Percentiles rank a stretch among this genome's conserved stretches.
Conservation (phyloP, 1,284 basidiomycete genomes). For the Naganishia sp. region DNA sequence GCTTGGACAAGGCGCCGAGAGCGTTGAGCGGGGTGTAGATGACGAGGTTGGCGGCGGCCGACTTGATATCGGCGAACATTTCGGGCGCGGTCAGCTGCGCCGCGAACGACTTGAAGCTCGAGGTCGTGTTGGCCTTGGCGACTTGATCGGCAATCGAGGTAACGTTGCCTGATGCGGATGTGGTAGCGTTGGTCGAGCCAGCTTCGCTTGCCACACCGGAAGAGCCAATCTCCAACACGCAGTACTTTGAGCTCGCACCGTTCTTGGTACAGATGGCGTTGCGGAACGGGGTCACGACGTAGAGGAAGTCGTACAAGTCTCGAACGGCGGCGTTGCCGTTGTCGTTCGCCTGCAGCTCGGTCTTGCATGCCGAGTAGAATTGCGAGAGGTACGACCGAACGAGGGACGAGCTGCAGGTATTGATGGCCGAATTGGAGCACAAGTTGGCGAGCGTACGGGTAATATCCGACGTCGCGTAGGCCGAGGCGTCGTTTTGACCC, state of each 20-base stretch:
- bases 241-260: constrained; percentile 65
- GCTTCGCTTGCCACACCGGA: constrained; percentile 40
- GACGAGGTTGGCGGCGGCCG: constrained; percentile 49
- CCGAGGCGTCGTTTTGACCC: constrained; percentile 53
- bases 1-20: constrained; percentile 38
- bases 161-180: constrained; percentile 23
- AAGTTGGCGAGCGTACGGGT: constrained; percentile 61
- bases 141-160: constrained; percentile 26
- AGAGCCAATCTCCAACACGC: constrained; percentile 58
- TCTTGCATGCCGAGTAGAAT: constrained; percentile 69
- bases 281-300: constrained; percentile 66
- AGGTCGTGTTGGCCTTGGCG: constrained; percentile 33
- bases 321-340: constrained; percentile 59
- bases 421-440: constrained; percentile 58
- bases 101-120: constrained; percentile 28
- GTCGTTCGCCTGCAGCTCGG: constrained; percentile 64
- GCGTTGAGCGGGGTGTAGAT: constrained; percentile 39
- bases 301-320: constrained; percentile 74
- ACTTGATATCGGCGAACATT: constrained; percentile 38
- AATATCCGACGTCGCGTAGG: constrained; percentile 56
- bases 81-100: constrained; percentile 27
- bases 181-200: constrained; percentile 29
- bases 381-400: constrained; percentile 65
- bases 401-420: constrained; percentile 61
- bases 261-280: constrained; percentile 72